These are phyloP conservation scores for Pilaira anomala DNA, from an alignment of 192 early-diverging fungal genomes.

Conservation along the genomic window DNA sequence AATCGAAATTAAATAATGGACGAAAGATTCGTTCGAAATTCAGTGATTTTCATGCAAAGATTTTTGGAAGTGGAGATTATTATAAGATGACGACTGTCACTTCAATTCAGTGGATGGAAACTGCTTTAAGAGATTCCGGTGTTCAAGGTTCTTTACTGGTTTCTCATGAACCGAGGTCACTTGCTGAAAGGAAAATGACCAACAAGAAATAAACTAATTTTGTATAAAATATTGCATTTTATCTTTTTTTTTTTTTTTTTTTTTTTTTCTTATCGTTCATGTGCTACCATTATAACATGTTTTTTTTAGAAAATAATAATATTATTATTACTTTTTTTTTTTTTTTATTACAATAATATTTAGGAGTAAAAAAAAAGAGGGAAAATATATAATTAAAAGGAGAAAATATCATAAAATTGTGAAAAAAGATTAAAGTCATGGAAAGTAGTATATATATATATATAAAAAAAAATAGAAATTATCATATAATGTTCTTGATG, in stretches of 20 bases:
- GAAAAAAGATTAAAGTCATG: neutral
- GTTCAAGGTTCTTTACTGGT: slow-evolving; percentile 20
- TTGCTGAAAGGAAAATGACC: slow-evolving; percentile 35
- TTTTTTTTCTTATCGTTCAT: too few species aligned
- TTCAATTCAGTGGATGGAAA: slow-evolving; percentile 34
- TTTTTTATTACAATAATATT: too few species aligned
- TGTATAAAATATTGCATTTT: too few species aligned
- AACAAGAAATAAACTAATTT: neutral
- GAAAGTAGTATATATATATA: neutral
- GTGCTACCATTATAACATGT: too few species aligned
- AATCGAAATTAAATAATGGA: slow-evolving; percentile 28
- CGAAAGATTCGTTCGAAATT: slow-evolving; percentile 33
- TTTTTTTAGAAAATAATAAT: too few species aligned
- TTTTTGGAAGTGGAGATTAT: slow-evolving; percentile 36
- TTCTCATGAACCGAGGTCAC: slow-evolving; percentile 30
- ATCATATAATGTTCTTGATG: neutral
- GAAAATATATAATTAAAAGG: neutral
- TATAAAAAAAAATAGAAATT: neutral
- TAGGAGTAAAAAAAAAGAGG: neutral
- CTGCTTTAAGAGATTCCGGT: slow-evolving; percentile 26
- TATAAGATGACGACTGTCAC: slow-evolving; percentile 35
- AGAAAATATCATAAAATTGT: neutral
- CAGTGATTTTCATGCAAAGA: slow-evolving; percentile 32
- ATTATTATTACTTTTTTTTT: too few species aligned
- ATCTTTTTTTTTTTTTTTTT: too few species aligned